Base-by-base conservation (phyloP, 768 basidiomycete species). In the Lentinus tigrinus region DNA sequence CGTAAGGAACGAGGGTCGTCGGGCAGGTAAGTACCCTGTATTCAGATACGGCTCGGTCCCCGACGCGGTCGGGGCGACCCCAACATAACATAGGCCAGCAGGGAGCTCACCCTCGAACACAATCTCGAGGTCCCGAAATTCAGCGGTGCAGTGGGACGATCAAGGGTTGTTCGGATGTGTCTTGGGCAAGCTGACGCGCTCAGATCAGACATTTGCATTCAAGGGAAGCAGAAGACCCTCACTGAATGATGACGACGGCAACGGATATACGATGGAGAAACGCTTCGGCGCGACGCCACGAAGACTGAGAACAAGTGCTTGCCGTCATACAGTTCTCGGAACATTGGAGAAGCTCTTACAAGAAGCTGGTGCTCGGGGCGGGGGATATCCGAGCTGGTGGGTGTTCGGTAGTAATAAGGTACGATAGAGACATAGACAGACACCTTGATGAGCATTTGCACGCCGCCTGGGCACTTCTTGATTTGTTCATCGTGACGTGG, bases 261-360 rank as follows among this genome's bases (percentile, higher is more conserved):
- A 21, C 60, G 60, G 60, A 8, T 37, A 44, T 54, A 57, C 31
- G 26, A 19, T 61, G 55, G 60, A 50, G 52, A 53, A 57, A 56
- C 21, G 19, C 16, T 31, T 56, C 52, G 60, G 52, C 39, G 44
- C 28, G 16, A 24, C 27, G 19, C n/a, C 21, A 36, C n/a, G 27
- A 19, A n/a, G 26, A 27, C 46, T 14, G 24, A 44, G 39, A 37
- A 56, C 38, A 46, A 37, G 34, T 31, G 54, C 16, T 4, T 47
- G 27, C 43, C 44, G 49, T 49, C 13, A 48, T 60, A 52, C 44
- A 52, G 47, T 60, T 44, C n/a, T 43, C 27, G 46, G 49, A 56
- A 52, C 42, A 31, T 34, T 23, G 47, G 21, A 26, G 40, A 44
- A 59, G 39, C 31, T 13, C 31, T 24, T 8, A 51, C 43, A 37